Conservation (phyloP, 2,329 filamentous ascomycete genomes). For the Alternaria atra region DNA sequence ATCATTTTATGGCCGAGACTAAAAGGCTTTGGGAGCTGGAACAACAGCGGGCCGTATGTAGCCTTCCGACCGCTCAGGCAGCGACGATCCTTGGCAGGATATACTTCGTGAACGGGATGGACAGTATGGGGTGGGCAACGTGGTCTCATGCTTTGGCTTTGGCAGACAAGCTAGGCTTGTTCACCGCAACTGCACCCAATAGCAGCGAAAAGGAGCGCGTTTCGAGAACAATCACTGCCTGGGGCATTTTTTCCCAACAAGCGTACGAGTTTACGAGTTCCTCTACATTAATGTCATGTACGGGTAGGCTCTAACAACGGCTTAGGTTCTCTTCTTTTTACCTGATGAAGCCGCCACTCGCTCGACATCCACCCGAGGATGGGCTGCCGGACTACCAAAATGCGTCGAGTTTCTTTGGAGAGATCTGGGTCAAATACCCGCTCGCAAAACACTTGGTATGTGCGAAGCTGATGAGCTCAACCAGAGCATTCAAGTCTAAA, state of each 20-base stretch:
- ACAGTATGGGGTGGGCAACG: conserved; percentile 7
- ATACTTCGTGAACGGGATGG: conserved; percentile 10
- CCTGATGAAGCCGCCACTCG: conserved; percentile 4
- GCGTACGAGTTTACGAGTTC: neutral
- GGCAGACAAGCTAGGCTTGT: conserved; percentile 7
- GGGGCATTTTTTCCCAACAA: conserved; percentile 13
- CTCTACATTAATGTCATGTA: neutral
- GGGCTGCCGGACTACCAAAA: neutral
- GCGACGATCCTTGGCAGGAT: conserved; percentile 11
- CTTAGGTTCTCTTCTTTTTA: conserved; percentile 10
- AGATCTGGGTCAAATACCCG: conserved; percentile 14
- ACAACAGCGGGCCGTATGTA: neutral
- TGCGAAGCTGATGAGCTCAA: neutral
- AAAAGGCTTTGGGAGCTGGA: conserved; percentile 9
- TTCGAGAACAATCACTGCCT: conserved; percentile 9
- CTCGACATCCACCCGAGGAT: neutral
- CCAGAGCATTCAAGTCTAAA: too few relatives aligned
- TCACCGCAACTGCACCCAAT: neutral
- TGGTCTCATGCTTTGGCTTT: conserved; percentile 7
- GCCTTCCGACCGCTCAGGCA: conserved; percentile 3
- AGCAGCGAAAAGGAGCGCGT: neutral
- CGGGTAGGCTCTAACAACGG: neutral
- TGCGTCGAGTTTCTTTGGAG: conserved; percentile 2
- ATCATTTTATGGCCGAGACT: conserved; percentile 9
- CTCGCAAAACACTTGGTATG: neutral